Evolutionary conservation across 2,329 filamentous ascomycete species (phyloP).

Genomic region (Fusarium sp.): DNA sequence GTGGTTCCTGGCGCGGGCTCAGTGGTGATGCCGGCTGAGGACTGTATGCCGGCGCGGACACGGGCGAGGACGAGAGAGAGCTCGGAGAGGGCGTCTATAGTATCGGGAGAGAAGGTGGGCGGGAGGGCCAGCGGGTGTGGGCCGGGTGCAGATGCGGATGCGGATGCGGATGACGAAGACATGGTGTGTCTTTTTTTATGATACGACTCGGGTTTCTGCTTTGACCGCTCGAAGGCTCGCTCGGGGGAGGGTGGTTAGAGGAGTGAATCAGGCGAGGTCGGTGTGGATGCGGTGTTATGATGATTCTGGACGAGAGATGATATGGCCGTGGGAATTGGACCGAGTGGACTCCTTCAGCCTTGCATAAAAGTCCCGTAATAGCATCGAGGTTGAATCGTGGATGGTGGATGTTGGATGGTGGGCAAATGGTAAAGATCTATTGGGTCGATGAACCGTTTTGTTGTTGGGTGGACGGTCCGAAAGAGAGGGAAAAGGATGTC

Average conservation of each 20-base stretch:
- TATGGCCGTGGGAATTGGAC: constrained; percentile 29
- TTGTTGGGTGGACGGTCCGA: constrained; percentile 42
- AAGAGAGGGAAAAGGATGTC: constrained; percentile 16
- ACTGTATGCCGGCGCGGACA: constrained; percentile 68
- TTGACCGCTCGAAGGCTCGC: constrained; percentile 25
- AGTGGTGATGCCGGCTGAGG: constrained; percentile 55
- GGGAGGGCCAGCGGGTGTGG: constrained; percentile 65
- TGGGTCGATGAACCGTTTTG: constrained; percentile 42
- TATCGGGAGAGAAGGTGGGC: constrained; percentile 79
- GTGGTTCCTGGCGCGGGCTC: constrained; percentile 55
- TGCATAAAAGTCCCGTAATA: constrained; percentile 39
- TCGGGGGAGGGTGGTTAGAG: constrained; percentile 2
- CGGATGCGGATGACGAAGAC: constrained; percentile 47
- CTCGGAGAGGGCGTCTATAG: constrained; percentile 87
- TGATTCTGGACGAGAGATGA: constrained; percentile 15
- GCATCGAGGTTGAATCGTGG: constrained; percentile 28
- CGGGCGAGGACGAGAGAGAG: constrained; percentile 83
- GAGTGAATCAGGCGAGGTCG: constrained; percentile 33
- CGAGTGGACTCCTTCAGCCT: constrained; percentile 41
- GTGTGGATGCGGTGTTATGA: constrained; percentile 31
- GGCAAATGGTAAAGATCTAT: constrained; percentile 42
- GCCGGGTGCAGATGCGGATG: constrained; percentile 12
- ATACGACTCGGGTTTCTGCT: constrained; percentile 11
- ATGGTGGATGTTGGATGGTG: constrained; percentile 28
- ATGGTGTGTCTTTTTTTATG: constrained; percentile 35